These are phyloP conservation scores for Fusarium veterinarium DNA, from an alignment of 2,329 filamentous ascomycete species.

Conservation along the genomic window DNA sequence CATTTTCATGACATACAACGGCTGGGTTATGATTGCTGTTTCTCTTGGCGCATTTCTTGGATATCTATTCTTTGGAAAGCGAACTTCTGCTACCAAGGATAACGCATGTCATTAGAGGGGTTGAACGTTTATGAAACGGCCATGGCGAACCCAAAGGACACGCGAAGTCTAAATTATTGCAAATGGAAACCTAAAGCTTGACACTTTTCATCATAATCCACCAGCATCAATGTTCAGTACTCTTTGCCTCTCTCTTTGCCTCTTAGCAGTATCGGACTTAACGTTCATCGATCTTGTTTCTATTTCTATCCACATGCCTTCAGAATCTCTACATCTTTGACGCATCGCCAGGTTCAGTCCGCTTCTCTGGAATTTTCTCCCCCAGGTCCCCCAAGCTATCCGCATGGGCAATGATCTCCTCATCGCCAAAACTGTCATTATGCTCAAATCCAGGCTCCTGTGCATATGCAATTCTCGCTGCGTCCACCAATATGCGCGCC, in stretches of 20 bases:
- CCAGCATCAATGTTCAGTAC: not conserved
- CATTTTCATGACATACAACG: constrained; percentile 99
- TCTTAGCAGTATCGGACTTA: not conserved
- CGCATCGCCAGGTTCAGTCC: constrained; percentile 45
- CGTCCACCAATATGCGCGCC: constrained; percentile 88
- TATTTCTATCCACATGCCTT: not conserved
- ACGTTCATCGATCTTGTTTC: not conserved
- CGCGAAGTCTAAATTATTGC: not conserved
- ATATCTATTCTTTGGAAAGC: constrained; percentile 82
- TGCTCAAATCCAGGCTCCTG: constrained; percentile 87
- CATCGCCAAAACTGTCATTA: constrained; percentile 65
- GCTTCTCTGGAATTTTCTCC: constrained; percentile 51
- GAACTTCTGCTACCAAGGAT: constrained; percentile 79
- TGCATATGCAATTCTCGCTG: constrained; percentile 84
- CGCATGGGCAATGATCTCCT: constrained; percentile 60
- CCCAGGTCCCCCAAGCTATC: constrained; percentile 60
- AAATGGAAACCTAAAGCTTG: not conserved
- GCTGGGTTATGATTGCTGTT: constrained; percentile 95
- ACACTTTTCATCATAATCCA: not conserved
- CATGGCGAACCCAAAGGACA: not conserved
- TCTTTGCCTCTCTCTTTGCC: not conserved
- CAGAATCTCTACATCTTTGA: constrained; percentile 48
- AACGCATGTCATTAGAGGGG: constrained; percentile 66
- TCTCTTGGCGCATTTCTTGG: constrained; percentile 89
- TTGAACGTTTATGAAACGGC: not conserved